phyloP scores from a whole-genome alignment of 2,329 filamentous ascomycete genomes.

The Alternaria ventricosa region DNA sequence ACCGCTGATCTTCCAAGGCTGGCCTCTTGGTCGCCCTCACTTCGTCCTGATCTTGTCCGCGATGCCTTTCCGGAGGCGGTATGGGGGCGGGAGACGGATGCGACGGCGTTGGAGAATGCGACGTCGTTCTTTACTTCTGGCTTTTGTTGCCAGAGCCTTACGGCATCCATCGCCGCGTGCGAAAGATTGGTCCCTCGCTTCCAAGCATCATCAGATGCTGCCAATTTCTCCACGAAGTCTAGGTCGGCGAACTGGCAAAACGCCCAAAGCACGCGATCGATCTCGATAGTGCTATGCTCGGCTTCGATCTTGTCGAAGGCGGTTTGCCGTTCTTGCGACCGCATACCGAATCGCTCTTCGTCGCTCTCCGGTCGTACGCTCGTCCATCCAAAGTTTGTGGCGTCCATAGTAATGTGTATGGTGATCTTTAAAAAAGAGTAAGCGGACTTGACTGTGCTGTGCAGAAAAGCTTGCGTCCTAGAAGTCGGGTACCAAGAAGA shows the following conservation, averaged over 20 bases:
- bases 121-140: neutral
- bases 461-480: neutral
- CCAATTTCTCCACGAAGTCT: neutral
- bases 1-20: slow-evolving; percentile 10
- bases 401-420: neutral
- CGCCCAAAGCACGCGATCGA: slow-evolving; percentile 6
- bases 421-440: neutral
- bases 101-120: neutral
- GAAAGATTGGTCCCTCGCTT: no score
- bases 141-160: neutral
- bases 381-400: neutral
- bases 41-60: slow-evolving; percentile 15
- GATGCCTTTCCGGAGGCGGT: neutral
- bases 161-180: neutral
- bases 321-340: neutral
- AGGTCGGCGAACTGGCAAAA: slow-evolving; percentile 11
- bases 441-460: neutral
- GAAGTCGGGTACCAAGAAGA: neutral
- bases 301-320: neutral
- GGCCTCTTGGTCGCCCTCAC: slow-evolving; percentile 7
- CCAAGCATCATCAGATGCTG: no score
- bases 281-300: neutral
- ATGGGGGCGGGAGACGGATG: neutral
- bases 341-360: neutral
- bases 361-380: neutral